These are phyloP conservation scores for Penicillium sp. DNA, from an alignment of 2,329 filamentous ascomycete genomes.

Conservation along the genomic window DNA sequence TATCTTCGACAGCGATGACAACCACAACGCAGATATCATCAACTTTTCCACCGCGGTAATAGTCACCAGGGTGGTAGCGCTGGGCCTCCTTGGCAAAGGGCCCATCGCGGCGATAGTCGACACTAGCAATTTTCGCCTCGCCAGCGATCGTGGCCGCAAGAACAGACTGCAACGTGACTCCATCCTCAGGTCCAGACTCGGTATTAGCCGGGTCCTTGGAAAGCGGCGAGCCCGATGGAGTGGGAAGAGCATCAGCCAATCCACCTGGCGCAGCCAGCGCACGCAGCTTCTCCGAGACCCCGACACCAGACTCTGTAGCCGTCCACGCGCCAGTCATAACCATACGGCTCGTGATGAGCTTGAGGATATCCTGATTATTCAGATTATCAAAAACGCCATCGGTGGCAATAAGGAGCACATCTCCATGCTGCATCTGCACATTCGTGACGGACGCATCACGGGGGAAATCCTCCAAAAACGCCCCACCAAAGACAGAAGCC, in stretches of 20 bases:
- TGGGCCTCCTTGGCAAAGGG: constrained; percentile 95
- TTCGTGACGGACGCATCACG: constrained; percentile 77
- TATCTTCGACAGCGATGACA: constrained; percentile 68
- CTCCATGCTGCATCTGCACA: constrained; percentile 78
- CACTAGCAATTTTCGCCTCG: constrained; percentile 80
- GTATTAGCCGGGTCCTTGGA: constrained; percentile 9
- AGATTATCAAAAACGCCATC: constrained; percentile 97
- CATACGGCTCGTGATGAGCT: constrained; percentile 76
- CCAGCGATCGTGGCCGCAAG: constrained; percentile 76
- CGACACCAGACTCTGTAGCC: constrained; percentile 59
- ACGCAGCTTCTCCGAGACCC: constrained; percentile 60
- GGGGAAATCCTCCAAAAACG: constrained; percentile 77
- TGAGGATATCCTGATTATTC: constrained; percentile 82
- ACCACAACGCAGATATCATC: constrained; percentile 93
- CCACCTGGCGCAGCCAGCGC: constrained; percentile 52
- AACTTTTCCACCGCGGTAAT: constrained; percentile 87
- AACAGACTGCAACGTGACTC: constrained; percentile 67
- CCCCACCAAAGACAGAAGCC: constrained; percentile 78
- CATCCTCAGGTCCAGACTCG: constrained; percentile 15
- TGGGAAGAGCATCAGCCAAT: constrained; percentile 29
- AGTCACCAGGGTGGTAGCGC: constrained; percentile 78
- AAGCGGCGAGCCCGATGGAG: constrained; percentile 10
- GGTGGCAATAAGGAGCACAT: constrained; percentile 89
- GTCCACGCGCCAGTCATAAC: constrained; percentile 71
- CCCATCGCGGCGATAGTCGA: constrained; percentile 77